A percentile compares a stretch with the other conserved stretches of the same genome.
phyloP scores from a whole-genome alignment of 768 basidiomycete species.

The Calocybe indica region DNA sequence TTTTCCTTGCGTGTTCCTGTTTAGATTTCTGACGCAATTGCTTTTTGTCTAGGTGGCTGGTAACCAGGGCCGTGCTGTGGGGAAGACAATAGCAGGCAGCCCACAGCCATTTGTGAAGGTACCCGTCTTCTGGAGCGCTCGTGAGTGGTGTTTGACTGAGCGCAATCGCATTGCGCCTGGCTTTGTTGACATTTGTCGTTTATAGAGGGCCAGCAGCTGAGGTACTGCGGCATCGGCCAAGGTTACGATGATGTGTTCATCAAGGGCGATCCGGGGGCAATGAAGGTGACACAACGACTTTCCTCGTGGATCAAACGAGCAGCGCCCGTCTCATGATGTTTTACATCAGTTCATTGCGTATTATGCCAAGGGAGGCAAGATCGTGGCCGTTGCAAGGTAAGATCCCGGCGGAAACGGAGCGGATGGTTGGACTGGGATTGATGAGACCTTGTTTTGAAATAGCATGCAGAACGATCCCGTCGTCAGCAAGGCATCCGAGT shows the following conservation, averaged over 20 bases:
- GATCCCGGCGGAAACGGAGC: slow-evolving; percentile 3
- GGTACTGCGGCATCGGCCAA: slow-evolving; percentile 74
- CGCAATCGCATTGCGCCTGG: background rate
- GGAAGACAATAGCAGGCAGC: slow-evolving; percentile 63
- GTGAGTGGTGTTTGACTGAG: slow-evolving; percentile 32
- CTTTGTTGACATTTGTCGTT: background rate
- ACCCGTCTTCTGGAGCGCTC: slow-evolving; percentile 89
- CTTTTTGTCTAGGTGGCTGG: slow-evolving; percentile 55
- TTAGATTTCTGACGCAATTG: background rate
- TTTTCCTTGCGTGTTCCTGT: background rate
- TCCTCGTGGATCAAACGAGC: background rate
- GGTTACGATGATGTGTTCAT: slow-evolving; percentile 75
- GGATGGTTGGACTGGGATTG: background rate
- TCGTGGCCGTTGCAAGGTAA: slow-evolving; percentile 65
- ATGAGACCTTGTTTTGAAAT: background rate
- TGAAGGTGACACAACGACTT: slow-evolving; percentile 51
- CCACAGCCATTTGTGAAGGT: slow-evolving; percentile 70
- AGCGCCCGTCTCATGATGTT: background rate
- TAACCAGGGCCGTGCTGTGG: slow-evolving; percentile 83
- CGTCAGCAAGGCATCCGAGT: slow-evolving; percentile 71
- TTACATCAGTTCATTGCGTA: slow-evolving; percentile 67
- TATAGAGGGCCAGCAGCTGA: slow-evolving; percentile 77
- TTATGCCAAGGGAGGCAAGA: slow-evolving; percentile 58
- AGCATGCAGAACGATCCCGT: slow-evolving; percentile 84
- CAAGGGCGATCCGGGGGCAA: slow-evolving; percentile 64